phyloP scores from a whole-genome alignment of 1,139 yeast genomes.

The Candida sanyaensis region DNA sequence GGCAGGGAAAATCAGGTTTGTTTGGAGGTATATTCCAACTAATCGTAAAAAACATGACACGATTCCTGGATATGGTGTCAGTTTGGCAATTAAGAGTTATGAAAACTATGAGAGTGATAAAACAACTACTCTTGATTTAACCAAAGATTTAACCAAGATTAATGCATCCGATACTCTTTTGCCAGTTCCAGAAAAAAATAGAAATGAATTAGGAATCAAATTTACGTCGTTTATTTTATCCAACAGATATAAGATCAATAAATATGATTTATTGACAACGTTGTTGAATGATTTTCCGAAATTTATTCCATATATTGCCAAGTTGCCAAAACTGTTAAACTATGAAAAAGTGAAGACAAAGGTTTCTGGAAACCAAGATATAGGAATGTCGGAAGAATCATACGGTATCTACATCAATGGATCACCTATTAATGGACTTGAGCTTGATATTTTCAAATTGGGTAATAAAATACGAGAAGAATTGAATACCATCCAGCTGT shows the following conservation, averaged over 20 bases:
- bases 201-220: conserved; percentile 45
- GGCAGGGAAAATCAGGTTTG: conserved; percentile 67
- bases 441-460: conserved; percentile 47
- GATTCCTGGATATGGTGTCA: conserved; percentile 69
- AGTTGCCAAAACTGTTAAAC: conserved; percentile 15
- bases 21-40: conserved; percentile 67
- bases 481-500: conserved; percentile 25
- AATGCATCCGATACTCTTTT: conserved; percentile 21
- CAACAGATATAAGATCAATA: conserved; percentile 25
- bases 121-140: conserved; percentile 8
- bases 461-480: conserved; percentile 40
- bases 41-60: conserved; percentile 25
- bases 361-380: conserved; percentile 28
- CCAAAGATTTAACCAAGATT: conserved; percentile 13
- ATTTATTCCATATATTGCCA: conserved; percentile 34
- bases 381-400: conserved; percentile 39
- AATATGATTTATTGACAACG: conserved; percentile 32
- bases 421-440: conserved; percentile 45
- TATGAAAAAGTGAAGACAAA: conserved; percentile 21
- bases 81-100: conserved; percentile 59
- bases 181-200: conserved; percentile 26
- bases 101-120: conserved; percentile 54
- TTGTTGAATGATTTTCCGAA: conserved; percentile 55
- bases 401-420: conserved; percentile 67
- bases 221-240: conserved; percentile 45